These are phyloP conservation scores for Emericellopsis terricola DNA, from an alignment of 495 filamentous ascomycete genomes.

Conservation along the genomic window DNA sequence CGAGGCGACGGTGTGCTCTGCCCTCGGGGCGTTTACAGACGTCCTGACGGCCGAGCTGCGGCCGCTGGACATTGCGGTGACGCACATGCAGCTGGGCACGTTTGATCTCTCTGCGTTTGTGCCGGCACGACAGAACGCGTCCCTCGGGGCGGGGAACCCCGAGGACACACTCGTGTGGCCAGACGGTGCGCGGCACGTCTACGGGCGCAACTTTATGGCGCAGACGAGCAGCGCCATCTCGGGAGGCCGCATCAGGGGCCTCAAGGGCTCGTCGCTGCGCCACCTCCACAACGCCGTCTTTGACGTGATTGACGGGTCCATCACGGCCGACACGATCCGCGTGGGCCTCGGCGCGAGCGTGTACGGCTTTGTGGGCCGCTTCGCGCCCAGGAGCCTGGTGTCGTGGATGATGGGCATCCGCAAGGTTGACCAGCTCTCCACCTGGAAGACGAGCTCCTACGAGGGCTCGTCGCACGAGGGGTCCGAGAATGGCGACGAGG, in stretches of 20 bases:
- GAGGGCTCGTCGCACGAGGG: conserved; percentile 12
- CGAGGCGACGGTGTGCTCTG: conserved; percentile 61
- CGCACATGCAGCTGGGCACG: conserved; percentile 71
- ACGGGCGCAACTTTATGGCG: conserved; percentile 37
- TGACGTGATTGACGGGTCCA: conserved; percentile 48
- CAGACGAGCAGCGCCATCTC: conserved; percentile 26
- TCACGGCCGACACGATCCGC: conserved; percentile 36
- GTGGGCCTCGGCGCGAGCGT: conserved; percentile 66
- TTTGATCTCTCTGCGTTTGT: conserved; percentile 46
- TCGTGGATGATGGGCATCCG: conserved; percentile 77
- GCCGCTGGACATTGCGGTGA: conserved; percentile 53
- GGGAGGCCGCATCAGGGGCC: conserved; percentile 21
- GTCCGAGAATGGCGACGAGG: conserved; percentile 9
- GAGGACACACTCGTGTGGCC: conserved; percentile 53
- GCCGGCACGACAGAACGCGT: conserved; percentile 14
- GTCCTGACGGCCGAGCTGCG: conserved; percentile 61
- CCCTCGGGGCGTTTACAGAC: conserved; percentile 60
- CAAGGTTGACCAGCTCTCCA: conserved; percentile 27
- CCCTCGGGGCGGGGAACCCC: conserved; percentile 15
- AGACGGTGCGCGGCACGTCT: conserved; percentile 28
- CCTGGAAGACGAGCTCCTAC: conserved; percentile 16
- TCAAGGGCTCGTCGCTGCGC: conserved; percentile 48
- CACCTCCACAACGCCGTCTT: conserved; percentile 74
- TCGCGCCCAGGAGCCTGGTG: conserved; percentile 62
- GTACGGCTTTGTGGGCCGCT: conserved; percentile 75